phyloP scores from a whole-genome alignment of 371 early-diverging fungal genomes.

The Basidiobolus meristosporus region DNA sequence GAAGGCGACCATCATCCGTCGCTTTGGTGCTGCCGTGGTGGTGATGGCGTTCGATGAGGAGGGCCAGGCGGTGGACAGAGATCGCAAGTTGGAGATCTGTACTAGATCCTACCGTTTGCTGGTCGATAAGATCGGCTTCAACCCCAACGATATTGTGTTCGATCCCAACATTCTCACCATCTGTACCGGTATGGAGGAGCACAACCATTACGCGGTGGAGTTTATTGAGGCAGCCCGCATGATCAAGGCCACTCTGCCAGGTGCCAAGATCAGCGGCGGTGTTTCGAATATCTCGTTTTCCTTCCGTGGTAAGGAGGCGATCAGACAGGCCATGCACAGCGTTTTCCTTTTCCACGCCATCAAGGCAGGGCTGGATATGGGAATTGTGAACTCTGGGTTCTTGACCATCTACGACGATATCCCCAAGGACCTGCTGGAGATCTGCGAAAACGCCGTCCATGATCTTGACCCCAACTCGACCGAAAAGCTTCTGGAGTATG shows the following conservation, averaged over 20 bases:
- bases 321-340: conserved; percentile 88
- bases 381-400: conserved; percentile 88
- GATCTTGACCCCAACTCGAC: conserved; percentile 79
- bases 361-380: conserved; percentile 88
- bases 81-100: conserved; percentile 77
- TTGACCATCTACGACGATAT: conserved; percentile 87
- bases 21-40: conserved; percentile 86
- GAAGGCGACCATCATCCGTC: conserved; percentile 66
- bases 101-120: conserved; percentile 74
- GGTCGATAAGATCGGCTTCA: conserved; percentile 67
- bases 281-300: conserved; percentile 89
- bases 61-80: conserved; percentile 73
- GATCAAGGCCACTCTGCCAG: conserved; percentile 71
- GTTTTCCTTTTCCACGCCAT: conserved; percentile 86
- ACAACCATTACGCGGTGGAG: conserved; percentile 87
- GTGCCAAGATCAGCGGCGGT: conserved; percentile 82
- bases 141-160: conserved; percentile 82
- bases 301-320: conserved; percentile 79
- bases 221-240: conserved; percentile 56
- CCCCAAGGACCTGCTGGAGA: conserved; percentile 68
- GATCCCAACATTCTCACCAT: conserved; percentile 91
- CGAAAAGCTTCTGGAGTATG: conserved; percentile 73
- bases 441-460: conserved; percentile 85
- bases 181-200: conserved; percentile 90
- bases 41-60: conserved; percentile 93